Evolutionary conservation across 2,329 filamentous ascomycete species (phyloP).

Genomic region (Neopestalotiopsis sp.): DNA sequence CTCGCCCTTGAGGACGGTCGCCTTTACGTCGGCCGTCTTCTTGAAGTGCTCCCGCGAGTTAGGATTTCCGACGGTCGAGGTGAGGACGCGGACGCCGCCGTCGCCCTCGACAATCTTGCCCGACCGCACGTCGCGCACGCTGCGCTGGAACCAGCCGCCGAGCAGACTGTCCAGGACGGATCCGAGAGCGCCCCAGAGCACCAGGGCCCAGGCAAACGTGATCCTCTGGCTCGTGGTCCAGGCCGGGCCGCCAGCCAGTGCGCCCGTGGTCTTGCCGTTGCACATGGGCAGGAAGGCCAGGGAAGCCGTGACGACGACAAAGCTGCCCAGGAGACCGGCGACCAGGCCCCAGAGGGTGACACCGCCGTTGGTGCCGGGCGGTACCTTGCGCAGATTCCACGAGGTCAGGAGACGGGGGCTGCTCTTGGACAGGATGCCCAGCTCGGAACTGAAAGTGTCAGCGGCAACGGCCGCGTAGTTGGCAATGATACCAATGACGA

Average conservation of each 20-base stretch:
- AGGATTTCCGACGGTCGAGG: slow-evolving; percentile 40
- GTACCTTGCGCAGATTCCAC: slow-evolving; percentile 75
- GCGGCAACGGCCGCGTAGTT: slow-evolving; percentile 93
- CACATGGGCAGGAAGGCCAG: slow-evolving; percentile 75
- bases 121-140: slow-evolving; percentile 80
- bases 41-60: slow-evolving; percentile 32
- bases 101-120: slow-evolving; percentile 90
- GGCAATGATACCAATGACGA: slow-evolving; percentile 69
- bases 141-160: slow-evolving; percentile 83
- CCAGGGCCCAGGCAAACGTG: slow-evolving; percentile 61
- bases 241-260: slow-evolving; percentile 47
- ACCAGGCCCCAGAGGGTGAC: slow-evolving; percentile 77
- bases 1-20: slow-evolving; percentile 47
- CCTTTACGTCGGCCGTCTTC: slow-evolving; percentile 45
- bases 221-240: slow-evolving; percentile 55
- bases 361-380: slow-evolving; percentile 91
- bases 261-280: slow-evolving; percentile 41
- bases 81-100: slow-evolving; percentile 67
- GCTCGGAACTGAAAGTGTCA: slow-evolving; percentile 93
- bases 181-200: slow-evolving; percentile 76
- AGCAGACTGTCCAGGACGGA: slow-evolving; percentile 88
- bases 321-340: slow-evolving; percentile 76
- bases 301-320: slow-evolving; percentile 70
- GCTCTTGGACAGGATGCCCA: slow-evolving; percentile 83
- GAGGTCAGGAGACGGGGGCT: slow-evolving; percentile 87